phyloP scores from a whole-genome alignment of 2,329 filamentous ascomycete genomes.

The Catunica adiposa region DNA sequence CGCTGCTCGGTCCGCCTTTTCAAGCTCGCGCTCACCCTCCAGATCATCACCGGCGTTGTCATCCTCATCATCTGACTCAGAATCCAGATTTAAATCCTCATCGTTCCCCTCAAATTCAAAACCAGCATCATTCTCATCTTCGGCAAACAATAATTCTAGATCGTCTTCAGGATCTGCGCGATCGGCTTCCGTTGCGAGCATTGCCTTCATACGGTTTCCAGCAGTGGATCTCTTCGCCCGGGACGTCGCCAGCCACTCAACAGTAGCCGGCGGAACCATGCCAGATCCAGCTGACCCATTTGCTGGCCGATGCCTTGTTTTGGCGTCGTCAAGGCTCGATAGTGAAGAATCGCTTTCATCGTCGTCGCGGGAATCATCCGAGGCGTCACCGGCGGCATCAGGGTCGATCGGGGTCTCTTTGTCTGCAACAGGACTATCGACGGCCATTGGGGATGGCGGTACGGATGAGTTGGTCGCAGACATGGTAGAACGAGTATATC shows the following conservation, averaged over 20 bases:
- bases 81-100: conserved; percentile 71
- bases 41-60: conserved; percentile 48
- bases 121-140: conserved; percentile 51
- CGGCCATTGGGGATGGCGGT: too few species aligned
- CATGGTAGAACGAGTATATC: too few species aligned
- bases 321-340: not conserved
- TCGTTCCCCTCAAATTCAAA: conserved; percentile 43
- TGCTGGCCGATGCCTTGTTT: too few species aligned
- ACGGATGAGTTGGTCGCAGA: too few species aligned
- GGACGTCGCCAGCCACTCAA: conserved; percentile 57
- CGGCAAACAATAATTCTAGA: conserved; percentile 59
- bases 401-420: too few species aligned
- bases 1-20: conserved; percentile 56
- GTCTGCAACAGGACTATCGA: not conserved
- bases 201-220: conserved; percentile 65
- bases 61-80: conserved; percentile 69
- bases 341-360: conserved; percentile 4
- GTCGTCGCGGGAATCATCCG: conserved; percentile 6
- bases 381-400: not conserved
- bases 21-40: conserved; percentile 74
- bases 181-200: conserved; percentile 49
- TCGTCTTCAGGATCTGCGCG: conserved; percentile 42
- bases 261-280: conserved; percentile 15
- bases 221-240: conserved; percentile 65
- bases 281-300: not conserved